Percentiles rank a stretch among this genome's conserved stretches.
Evolutionary conservation across 306 rosid species (phyloP).

Genomic region (Vigna angularis): DNA sequence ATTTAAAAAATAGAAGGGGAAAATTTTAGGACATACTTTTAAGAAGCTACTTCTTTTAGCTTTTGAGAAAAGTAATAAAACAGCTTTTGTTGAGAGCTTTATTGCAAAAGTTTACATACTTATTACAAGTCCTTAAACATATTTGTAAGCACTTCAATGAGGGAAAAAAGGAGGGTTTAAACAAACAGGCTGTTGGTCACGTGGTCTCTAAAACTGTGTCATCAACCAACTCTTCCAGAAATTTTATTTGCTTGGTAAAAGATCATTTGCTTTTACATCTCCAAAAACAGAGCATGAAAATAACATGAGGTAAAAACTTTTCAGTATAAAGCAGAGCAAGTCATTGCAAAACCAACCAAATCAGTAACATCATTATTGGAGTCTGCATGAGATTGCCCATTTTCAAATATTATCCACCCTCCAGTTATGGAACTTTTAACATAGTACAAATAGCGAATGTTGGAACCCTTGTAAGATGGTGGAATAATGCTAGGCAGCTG

Average conservation of each 20-base stretch:
- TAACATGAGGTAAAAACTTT: conserved; percentile 11
- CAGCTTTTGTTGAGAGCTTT: not conserved
- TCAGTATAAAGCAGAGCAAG: conserved; percentile 44
- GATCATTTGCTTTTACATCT: conserved; percentile 18
- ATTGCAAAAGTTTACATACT: not conserved
- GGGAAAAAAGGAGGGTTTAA: not conserved
- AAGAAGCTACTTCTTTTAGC: not conserved
- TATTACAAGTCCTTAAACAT: not conserved
- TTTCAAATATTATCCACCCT: conserved; percentile 83
- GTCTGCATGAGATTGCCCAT: conserved; percentile 78
- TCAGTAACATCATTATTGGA: conserved; percentile 62
- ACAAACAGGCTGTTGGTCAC: not conserved
- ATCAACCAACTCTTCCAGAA: conserved; percentile 13
- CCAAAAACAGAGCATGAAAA: conserved; percentile 34
- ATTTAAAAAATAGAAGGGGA: not conserved
- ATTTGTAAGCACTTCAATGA: not conserved
- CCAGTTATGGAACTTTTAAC: conserved; percentile 74
- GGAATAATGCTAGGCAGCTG: conserved; percentile 76
- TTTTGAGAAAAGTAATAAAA: not conserved
- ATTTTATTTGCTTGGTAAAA: not conserved
- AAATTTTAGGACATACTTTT: not conserved
- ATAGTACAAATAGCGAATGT: conserved; percentile 87
- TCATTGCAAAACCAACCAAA: conserved; percentile 72
- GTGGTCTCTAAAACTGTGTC: not conserved
- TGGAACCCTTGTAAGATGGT: conserved; percentile 96